Evolutionary conservation across 2,329 filamentous ascomycete genomes (phyloP).

Genomic region (Pseudogymnoascus sp.): DNA sequence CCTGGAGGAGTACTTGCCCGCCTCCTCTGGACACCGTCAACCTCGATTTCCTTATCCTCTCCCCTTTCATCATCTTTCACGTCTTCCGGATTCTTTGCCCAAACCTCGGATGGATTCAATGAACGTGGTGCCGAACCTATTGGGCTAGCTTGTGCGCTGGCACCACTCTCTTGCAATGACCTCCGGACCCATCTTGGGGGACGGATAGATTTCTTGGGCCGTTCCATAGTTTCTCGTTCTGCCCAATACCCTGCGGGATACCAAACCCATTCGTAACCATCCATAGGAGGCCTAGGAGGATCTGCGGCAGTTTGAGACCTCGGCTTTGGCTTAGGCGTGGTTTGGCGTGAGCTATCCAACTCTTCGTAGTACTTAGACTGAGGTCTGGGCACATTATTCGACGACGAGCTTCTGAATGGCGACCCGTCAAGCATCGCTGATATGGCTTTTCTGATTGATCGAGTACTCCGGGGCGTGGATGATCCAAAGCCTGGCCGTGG

Average conservation of each 20-base stretch:
- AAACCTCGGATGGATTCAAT: background rate
- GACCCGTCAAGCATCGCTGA: background rate
- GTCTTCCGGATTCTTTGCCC: background rate
- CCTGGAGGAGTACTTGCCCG: background rate
- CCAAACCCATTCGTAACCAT: constrained; percentile 55
- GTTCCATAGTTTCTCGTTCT: constrained; percentile 37
- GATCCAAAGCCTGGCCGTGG: background rate
- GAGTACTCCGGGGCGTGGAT: background rate
- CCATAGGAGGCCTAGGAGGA: constrained; percentile 45
- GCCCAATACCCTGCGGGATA: constrained; percentile 56
- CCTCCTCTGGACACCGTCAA: background rate
- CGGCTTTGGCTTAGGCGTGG: background rate
- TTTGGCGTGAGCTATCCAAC: background rate
- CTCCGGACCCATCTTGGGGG: background rate
- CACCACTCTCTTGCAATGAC: background rate
- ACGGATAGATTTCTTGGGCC: background rate
- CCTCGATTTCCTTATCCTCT: background rate
- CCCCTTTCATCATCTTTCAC: background rate
- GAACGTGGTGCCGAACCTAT: background rate
- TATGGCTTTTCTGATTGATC: background rate
- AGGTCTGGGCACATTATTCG: background rate
- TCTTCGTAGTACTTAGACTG: background rate
- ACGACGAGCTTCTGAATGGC: background rate
- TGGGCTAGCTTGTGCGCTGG: background rate
- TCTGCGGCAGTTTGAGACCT: constrained; percentile 27